Conservation (phyloP, 2,329 filamentous ascomycete species). For the Arthroderma uncinatum region DNA sequence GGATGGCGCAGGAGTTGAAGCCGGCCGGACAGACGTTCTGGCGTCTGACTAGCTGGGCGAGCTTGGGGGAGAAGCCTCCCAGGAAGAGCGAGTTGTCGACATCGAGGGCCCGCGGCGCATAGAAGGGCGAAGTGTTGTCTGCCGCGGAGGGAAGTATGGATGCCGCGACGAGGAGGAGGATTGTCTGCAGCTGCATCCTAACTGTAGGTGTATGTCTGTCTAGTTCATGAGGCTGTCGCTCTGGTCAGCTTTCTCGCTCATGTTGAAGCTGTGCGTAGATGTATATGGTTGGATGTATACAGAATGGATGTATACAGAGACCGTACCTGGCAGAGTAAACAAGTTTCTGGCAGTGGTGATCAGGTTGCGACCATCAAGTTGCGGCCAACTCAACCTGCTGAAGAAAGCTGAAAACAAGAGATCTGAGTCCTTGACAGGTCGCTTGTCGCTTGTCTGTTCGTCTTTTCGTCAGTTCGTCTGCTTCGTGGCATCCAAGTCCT, state of each 20-base stretch:
- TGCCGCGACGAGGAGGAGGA: conserved; percentile 8
- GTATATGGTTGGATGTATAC: background rate
- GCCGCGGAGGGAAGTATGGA: conserved; percentile 3
- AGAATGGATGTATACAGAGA: too few relatives aligned
- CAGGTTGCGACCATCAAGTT: too few relatives aligned
- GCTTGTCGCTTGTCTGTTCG: too few relatives aligned
- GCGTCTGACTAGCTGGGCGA: conserved; percentile 13
- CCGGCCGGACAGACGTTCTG: conserved; percentile 39
- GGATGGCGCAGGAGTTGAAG: conserved; percentile 43
- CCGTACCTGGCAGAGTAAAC: background rate
- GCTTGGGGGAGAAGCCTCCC: conserved; percentile 2
- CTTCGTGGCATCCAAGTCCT: too few relatives aligned
- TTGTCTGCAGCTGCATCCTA: background rate
- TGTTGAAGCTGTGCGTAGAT: background rate
- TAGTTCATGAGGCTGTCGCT: background rate
- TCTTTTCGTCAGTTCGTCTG: too few relatives aligned
- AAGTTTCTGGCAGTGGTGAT: background rate
- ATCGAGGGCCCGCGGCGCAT: conserved; percentile 6
- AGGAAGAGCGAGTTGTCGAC: background rate
- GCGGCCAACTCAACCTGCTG: too few relatives aligned
- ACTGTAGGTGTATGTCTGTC: background rate
- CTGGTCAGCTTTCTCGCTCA: background rate
- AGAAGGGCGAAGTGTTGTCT: conserved; percentile 11
- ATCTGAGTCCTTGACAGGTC: too few relatives aligned
- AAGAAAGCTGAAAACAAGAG: too few relatives aligned